These are phyloP conservation scores for Pinus albicaulis DNA, from an alignment of 75 land plant species.

Conservation along the genomic window DNA sequence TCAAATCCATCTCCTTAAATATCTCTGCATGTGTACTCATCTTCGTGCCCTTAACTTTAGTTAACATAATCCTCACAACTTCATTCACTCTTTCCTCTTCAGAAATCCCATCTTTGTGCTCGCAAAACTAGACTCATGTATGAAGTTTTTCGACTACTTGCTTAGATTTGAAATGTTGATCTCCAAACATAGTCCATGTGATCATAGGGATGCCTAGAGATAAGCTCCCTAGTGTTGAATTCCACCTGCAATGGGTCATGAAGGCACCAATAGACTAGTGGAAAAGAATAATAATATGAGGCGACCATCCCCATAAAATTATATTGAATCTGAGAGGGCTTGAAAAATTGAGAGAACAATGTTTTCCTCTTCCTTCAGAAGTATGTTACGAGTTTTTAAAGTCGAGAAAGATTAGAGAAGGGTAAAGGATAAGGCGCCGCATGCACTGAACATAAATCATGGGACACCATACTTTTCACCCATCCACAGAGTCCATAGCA, in stretches of 20 bases:
- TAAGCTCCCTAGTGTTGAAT: conserved; percentile 1
- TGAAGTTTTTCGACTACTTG: not conserved
- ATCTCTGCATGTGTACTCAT: not conserved
- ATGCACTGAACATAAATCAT: no score
- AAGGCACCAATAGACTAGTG: conserved; percentile 5
- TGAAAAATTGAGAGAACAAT: no score
- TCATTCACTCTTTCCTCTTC: not conserved
- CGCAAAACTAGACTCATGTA: not conserved
- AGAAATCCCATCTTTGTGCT: not conserved
- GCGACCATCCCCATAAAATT: conserved; percentile 3
- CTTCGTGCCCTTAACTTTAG: not conserved
- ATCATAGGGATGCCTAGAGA: conserved; percentile 7
- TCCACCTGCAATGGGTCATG: conserved; percentile 20
- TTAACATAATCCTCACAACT: not conserved
- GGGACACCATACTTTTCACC: no score
- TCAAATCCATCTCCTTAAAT: not conserved
- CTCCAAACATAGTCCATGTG: conserved; percentile 11
- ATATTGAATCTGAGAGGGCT: no score
- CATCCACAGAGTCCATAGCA: no score
- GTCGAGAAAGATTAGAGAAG: no score
- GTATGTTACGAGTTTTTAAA: no score
- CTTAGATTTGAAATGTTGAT: conserved; percentile 2
- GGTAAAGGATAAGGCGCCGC: no score
- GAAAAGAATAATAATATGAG: conserved; percentile 5
- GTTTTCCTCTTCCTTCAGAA: no score